Percentiles rank a stretch among this genome's conserved stretches.
Conservation (phyloP, 2,329 filamentous ascomycete species). For the Albophoma yamanashiensis region DNA sequence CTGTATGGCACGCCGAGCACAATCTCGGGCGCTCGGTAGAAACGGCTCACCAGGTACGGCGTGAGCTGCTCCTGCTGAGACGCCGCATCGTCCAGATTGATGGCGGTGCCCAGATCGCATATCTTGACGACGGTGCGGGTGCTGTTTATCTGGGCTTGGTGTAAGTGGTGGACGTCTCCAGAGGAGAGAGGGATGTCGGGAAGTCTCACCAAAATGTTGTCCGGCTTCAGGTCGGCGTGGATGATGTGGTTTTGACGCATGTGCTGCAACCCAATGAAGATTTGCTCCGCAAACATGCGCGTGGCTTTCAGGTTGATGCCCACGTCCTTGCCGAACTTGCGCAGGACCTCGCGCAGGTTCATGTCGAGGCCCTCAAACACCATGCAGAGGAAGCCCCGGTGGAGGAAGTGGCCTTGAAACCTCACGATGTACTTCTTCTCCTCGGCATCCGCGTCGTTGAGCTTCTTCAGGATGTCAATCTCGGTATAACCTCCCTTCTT, state of each 20-base stretch:
- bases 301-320: slow-evolving; percentile 86
- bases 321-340: slow-evolving; percentile 90
- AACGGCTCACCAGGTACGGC: slow-evolving; percentile 90
- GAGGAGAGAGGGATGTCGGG: neutral
- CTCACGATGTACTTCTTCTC: slow-evolving; percentile 88
- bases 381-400: slow-evolving; percentile 92
- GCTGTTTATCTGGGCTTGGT: slow-evolving; percentile 54
- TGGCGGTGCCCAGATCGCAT: slow-evolving; percentile 93
- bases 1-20: slow-evolving; percentile 95
- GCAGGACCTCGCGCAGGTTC: slow-evolving; percentile 87
- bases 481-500: slow-evolving; percentile 88
- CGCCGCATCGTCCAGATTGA: slow-evolving; percentile 69
- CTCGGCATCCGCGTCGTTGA: slow-evolving; percentile 76
- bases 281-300: slow-evolving; percentile 83
- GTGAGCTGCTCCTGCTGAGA: slow-evolving; percentile 74
- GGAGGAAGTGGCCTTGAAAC: slow-evolving; percentile 79
- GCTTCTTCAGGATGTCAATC: slow-evolving; percentile 81
- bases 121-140: slow-evolving; percentile 79
- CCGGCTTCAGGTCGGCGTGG: slow-evolving; percentile 92
- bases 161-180: neutral
- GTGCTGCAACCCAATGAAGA: slow-evolving; percentile 79
- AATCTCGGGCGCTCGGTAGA: slow-evolving; percentile 94
- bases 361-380: slow-evolving; percentile 92
- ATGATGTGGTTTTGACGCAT: slow-evolving; percentile 88
- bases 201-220: slow-evolving; percentile 75